Evolutionary conservation across 768 basidiomycete species (phyloP).

Genomic region (Suillus bovinus): DNA sequence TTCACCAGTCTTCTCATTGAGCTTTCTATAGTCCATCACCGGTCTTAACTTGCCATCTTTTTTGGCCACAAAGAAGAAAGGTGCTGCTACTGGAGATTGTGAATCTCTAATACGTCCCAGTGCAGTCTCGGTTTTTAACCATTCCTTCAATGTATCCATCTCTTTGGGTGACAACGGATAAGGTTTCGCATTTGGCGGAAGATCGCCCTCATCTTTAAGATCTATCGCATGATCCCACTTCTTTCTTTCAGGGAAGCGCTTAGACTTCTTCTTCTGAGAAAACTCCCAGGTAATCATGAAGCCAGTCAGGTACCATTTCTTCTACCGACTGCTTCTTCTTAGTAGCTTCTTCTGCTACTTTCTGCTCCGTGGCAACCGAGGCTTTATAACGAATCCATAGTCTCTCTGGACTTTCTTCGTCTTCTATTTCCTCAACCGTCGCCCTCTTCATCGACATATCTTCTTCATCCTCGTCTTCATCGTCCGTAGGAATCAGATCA

Average conservation of each 20-base stretch:
- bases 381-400: background rate
- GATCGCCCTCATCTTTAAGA: background rate
- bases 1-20: slow-evolving; percentile 9
- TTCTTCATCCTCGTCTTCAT: background rate
- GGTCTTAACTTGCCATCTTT: slow-evolving; percentile 16
- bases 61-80: slow-evolving; percentile 11
- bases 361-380: background rate
- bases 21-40: slow-evolving; percentile 20
- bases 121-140: slow-evolving; percentile 12
- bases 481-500: background rate
- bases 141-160: slow-evolving; percentile 4
- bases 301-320: background rate
- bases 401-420: background rate
- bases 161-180: background rate
- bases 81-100: slow-evolving; percentile 13
- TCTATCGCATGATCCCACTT: slow-evolving; percentile 13
- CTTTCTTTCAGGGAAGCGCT: slow-evolving; percentile 4
- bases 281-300: background rate
- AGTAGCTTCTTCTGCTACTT: background rate
- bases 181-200: background rate
- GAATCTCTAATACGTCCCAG: slow-evolving; percentile 16
- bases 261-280: slow-evolving; percentile 8
- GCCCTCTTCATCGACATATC: fast-evolving
- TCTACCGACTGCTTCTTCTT: background rate
- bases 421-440: background rate